Evolutionary conservation across 2,329 filamentous ascomycete genomes (phyloP).

Genomic region (Epichloe festucae): DNA sequence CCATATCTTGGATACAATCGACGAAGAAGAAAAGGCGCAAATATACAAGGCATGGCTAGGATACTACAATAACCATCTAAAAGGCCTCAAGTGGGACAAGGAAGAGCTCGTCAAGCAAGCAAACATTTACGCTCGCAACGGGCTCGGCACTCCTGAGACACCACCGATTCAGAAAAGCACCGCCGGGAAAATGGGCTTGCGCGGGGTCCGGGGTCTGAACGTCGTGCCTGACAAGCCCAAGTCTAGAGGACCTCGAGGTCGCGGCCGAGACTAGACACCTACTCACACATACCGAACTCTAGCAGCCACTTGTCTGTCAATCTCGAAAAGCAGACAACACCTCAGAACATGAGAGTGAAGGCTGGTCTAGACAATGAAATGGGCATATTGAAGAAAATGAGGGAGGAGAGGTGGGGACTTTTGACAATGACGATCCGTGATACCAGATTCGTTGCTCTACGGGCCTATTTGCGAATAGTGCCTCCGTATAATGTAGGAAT

Average conservation of each 20-base stretch:
- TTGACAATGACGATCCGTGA: background rate
- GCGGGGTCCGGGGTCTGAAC: conserved; percentile 35
- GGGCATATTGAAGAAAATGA: too few relatives aligned
- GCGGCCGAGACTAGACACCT: background rate
- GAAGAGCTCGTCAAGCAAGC: conserved; percentile 34
- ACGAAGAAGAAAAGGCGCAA: conserved; percentile 30
- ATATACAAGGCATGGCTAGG: conserved; percentile 46
- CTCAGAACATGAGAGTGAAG: too few relatives aligned
- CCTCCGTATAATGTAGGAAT: background rate
- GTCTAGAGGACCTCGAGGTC: background rate
- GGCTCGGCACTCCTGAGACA: conserved; percentile 32
- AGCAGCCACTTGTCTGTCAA: too few relatives aligned
- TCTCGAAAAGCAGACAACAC: too few relatives aligned
- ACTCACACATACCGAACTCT: too few relatives aligned
- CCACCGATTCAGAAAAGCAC: conserved; percentile 34
- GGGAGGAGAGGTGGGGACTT: too few relatives aligned
- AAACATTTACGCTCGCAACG: conserved; percentile 35
- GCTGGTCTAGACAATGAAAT: too few relatives aligned
- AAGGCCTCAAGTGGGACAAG: conserved; percentile 29
- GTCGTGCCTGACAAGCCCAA: conserved; percentile 30
- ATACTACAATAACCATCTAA: conserved; percentile 39
- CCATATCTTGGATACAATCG: conserved; percentile 28
- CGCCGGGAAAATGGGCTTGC: conserved; percentile 45
- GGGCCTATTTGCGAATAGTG: too few relatives aligned
- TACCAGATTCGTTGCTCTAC: background rate